Evolutionary conservation across 805 yeast species (phyloP), one percentile per base, ranked within the genome.

Genomic region (Candida sakaeoensis): DNA sequence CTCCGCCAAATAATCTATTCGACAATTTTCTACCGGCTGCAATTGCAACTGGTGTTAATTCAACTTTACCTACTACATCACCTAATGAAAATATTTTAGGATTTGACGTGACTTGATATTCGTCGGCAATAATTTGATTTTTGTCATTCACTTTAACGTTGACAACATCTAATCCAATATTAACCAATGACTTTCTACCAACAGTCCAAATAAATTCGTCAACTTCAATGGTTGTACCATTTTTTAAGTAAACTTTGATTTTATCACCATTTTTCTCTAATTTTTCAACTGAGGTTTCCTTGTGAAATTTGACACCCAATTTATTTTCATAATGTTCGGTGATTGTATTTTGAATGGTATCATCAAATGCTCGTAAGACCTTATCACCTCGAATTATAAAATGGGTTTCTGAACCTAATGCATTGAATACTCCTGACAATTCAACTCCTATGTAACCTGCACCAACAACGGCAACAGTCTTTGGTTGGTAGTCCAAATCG

Each of bases 381-480:
- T 90, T 83, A 43, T 90, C 91, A 49, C 95, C 95, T 70, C 99
- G 82, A 47, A 91, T 85, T 45, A 91, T 76, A 61, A 93, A 61
- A 60, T 86, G 91, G 34, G 95, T 83, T 50, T 91, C 88, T 12
- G 91, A 60, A 13, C 95, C 95, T 46, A 93, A 73, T 17, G 88
- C 88, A 49, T 85, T 75, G 79, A 93, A 91, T 33, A 93, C 89
- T 47, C 99, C 99, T 5, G 97, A 85, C 37, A 93, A 75, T 69
- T 93, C 99, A 35, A 89, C 84, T 42, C 96, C 98, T 59, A 93
- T 93, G 68, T 93, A 93, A 32, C 99, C 99, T 27, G 96, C 96
- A 52, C 99, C 99, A 9, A 93, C 96, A 45, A 93, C 74, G 1
- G 95, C 98, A 21, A 91, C 98, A 36, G 81, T 75, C 63, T 88